Evolutionary conservation across 306 rosid genomes (phyloP).

Genomic region (Adenanthera pavonina): DNA sequence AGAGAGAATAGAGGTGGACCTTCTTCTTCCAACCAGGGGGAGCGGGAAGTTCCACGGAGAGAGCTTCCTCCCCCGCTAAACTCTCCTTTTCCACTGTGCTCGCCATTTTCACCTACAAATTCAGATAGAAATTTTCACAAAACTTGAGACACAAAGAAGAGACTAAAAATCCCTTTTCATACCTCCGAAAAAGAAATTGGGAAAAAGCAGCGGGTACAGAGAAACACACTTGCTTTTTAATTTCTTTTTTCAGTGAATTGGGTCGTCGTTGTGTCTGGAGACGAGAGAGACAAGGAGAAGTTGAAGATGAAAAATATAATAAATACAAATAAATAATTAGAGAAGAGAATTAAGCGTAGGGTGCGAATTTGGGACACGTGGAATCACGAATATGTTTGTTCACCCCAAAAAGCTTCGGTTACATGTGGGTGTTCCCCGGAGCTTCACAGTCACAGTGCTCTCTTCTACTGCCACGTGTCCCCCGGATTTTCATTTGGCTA

Average conservation of each 20-base stretch:
- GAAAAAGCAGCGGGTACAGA: neutral
- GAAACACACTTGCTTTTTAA: conserved; percentile 32
- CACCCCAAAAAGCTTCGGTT: neutral
- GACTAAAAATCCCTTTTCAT: neutral
- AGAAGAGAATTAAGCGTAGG: neutral
- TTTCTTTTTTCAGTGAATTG: conserved; percentile 31
- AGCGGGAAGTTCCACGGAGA: conserved; percentile 91
- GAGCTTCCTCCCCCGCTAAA: conserved; percentile 61
- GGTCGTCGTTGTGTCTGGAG: neutral
- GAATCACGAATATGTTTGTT: conserved; percentile 27
- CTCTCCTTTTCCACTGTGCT: conserved; percentile 72
- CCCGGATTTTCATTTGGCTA: neutral
- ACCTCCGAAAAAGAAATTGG: neutral
- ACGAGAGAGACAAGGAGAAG: neutral
- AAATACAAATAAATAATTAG: neutral
- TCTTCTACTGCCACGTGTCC: conserved; percentile 44
- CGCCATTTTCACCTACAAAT: conserved; percentile 81
- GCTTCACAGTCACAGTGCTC: conserved; percentile 37
- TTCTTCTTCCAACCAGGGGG: conserved; percentile 96
- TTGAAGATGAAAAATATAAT: neutral
- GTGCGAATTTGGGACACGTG: conserved; percentile 40
- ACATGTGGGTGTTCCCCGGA: conserved; percentile 19
- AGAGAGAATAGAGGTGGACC: conserved; percentile 51
- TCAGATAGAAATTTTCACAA: conserved; percentile 33
- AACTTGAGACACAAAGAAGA: neutral